Evolutionary conservation across 148 eudicot genomes (phyloP), one percentile per base, ranked within the genome.

Genomic region (Mesembryanthemum crystallinum): DNA sequence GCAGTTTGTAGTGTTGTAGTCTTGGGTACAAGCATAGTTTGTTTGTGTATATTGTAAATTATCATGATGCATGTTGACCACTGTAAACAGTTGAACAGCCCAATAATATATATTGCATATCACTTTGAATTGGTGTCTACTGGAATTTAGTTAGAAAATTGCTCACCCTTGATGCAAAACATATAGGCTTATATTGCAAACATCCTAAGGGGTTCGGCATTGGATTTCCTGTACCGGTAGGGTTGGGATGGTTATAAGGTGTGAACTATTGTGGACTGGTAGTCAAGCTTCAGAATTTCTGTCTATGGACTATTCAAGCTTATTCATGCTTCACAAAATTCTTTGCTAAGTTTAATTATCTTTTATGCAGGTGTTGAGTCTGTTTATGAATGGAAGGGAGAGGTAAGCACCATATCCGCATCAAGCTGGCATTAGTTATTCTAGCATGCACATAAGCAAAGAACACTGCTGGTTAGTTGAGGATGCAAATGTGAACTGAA

Each of bases 361-460:
- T 42, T 70, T 23, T 61, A 45, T 87, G 83, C 91, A 94, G 98
- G 98, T 49, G 43, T 94, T 55, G 98, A 91, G 79, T 94, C 98
- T 7, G 88, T 91, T 45, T 94, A 91, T 71, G 88, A 88, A 82
- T 94, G 98, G 98, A 76, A 91, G 65, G 98, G 97, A 80, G 89
- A 88, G 95, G 98, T 92, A 86, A 79, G 74, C 32, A 54, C 43
- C 60, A 58, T n/a, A 49, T 63, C 24, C 73, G 69, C 52, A n/a
- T 58, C 27, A 13, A 10, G 17, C 45, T 5, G 15, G 0, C 20
- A 11, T 42, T 25, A 57, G 17, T 24, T 10, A 10, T 63, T 45
- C 15, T 61, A 29, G 17, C 58, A 25, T 45, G 39, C 2, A 45
- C 39, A 64, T 35, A 35, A 35, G 39, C 3, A 35, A 35, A 35